Evolutionary conservation across 768 basidiomycete species (phyloP), one percentile per base, ranked within the genome.

Genomic region (Serendipita sp.): DNA sequence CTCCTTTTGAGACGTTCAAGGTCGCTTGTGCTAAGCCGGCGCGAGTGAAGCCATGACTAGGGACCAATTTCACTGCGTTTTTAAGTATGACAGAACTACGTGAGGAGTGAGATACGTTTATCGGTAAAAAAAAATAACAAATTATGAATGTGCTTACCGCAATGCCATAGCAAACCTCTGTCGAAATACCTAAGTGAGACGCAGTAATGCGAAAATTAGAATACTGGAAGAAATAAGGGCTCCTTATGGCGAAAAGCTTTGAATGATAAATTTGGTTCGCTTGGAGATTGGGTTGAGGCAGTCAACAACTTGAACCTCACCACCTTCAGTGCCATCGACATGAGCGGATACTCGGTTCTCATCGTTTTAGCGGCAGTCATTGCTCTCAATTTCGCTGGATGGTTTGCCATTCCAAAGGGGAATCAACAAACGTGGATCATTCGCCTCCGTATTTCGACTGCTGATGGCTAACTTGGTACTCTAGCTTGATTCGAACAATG

Each of bases 351-450:
- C 62, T 87, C 88, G 26, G 78, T 90, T 30, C 63, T 89, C 65
- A 72, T 89, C 68, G 71, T 87, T 61, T 78, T 90, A 51, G 79
- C 83, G 44, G 71, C 88, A 44, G 79, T 84, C 17, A 71, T 81
- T 17, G 86, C 75, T 0, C 75, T 91, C 11, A 89, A 86, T 77
- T 74, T 77, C 1, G 76, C 75, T 28, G 76, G 81, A 2, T 89
- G 82, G 72, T 72, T 90, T 30, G 80, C 84, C 64, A 80, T 82
- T 0, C 91, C 88, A 0, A 95, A 93, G 70, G 93, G 95, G 2
- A 82, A 87, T 30, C 82, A 93, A 63, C 93, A 96, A 76, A 86
- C 85, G 94, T 95, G 70, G 67, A 88, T 80, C 3, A 38, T 14
- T 22, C 43, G 53, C 51, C 22, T 42, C n/a, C 43, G 14, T 28